A percentile compares a stretch with the other conserved stretches of the same genome.
Conservation (phyloP, 179 eudicot species). For the Actinidia polygama region DNA sequence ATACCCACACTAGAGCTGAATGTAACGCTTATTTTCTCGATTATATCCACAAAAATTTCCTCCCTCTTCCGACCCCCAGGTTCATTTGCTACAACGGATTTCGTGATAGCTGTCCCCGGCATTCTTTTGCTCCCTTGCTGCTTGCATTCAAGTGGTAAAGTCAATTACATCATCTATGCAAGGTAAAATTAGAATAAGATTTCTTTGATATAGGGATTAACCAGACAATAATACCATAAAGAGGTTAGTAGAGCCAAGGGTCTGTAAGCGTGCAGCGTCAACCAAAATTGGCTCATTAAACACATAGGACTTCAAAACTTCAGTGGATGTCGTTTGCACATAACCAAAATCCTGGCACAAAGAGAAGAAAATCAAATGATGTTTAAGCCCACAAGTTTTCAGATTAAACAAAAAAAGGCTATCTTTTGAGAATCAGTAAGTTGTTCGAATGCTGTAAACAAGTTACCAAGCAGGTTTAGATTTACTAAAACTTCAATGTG, state of each 20-base stretch:
- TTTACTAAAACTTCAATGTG: background rate
- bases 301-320: slow-evolving; percentile 83
- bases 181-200: background rate
- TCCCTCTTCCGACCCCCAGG: slow-evolving; percentile 96
- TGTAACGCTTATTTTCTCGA: slow-evolving; percentile 96
- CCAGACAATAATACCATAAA: slow-evolving; percentile 68
- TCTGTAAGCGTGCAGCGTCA: slow-evolving; percentile 83
- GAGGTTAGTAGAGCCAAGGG: slow-evolving; percentile 83
- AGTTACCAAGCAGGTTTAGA: background rate
- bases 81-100: slow-evolving; percentile 95
- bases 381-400: slow-evolving; percentile 8
- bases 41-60: slow-evolving; percentile 96
- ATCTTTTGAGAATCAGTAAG: background rate
- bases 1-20: slow-evolving; percentile 94
- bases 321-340: slow-evolving; percentile 96
- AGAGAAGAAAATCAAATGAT: slow-evolving; percentile 8
- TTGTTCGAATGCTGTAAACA: background rate
- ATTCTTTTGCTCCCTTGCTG: slow-evolving; percentile 96
- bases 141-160: slow-evolving; percentile 31
- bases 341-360: slow-evolving; percentile 84
- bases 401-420: background rate
- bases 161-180: slow-evolving; percentile 17
- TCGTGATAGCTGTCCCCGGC: slow-evolving; percentile 98
- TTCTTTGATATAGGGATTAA: background rate
- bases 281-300: slow-evolving; percentile 92